Evolutionary conservation across 208 protist species (phyloP).

Genomic region (Acanthamoeba healyi): DNA sequence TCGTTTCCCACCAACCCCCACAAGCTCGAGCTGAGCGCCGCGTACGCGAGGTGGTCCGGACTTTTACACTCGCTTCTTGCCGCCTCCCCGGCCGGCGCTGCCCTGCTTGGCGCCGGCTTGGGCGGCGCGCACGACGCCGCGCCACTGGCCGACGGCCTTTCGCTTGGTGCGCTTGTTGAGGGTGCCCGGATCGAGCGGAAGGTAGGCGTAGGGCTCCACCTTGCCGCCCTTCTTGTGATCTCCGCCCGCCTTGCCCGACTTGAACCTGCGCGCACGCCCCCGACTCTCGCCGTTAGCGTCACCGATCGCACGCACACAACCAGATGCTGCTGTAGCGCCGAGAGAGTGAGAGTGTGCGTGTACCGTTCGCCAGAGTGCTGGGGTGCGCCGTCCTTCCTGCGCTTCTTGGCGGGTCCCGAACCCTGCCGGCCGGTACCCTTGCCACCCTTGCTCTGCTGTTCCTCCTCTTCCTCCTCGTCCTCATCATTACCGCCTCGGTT

Average conservation of each 20-base stretch:
- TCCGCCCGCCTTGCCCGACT: constrained; percentile 17
- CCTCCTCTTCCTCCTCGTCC: neutral
- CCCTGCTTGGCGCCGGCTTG: constrained; percentile 11
- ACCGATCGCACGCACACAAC: too few species aligned
- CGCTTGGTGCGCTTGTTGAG: constrained; percentile 50
- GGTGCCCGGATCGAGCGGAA: neutral
- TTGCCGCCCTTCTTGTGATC: constrained; percentile 35
- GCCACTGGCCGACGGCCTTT: constrained; percentile 36
- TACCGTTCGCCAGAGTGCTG: constrained; percentile 5
- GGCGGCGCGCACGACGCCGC: neutral
- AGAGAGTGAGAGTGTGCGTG: too few species aligned
- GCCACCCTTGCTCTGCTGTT: neutral
- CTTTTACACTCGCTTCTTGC: neutral
- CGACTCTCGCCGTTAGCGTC: too few species aligned
- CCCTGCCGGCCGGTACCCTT: neutral
- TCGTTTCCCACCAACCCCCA: too few species aligned
- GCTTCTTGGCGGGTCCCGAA: neutral
- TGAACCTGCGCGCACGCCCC: neutral
- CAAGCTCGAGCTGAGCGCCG: too few species aligned
- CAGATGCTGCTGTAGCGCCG: too few species aligned
- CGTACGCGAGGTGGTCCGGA: too few species aligned
- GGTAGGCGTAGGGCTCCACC: constrained; percentile 42
- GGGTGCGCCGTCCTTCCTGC: neutral
- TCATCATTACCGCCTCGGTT: neutral
- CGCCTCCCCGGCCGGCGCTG: neutral